These are phyloP conservation scores for Thecaphora thlaspeos DNA, from an alignment of 1,284 basidiomycete genomes.

Conservation along the genomic window DNA sequence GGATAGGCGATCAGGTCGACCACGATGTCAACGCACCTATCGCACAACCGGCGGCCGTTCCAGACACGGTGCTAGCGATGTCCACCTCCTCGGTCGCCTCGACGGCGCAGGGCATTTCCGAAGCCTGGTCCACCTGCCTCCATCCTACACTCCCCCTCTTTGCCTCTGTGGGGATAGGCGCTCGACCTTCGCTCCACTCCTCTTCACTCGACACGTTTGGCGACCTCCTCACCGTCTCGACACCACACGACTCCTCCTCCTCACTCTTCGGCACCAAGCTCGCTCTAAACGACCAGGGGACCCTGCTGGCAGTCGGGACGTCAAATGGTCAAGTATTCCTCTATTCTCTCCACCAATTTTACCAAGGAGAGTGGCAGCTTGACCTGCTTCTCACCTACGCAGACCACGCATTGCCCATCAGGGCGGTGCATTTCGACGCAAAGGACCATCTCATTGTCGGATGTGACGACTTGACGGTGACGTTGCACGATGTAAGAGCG, in stretches of 20 bases:
- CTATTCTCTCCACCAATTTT: neutral
- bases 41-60: neutral
- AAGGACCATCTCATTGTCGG: constrained; percentile 15
- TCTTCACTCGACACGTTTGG: constrained; percentile 4
- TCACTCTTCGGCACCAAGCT: constrained; percentile 19
- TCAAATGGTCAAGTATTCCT: constrained; percentile 19
- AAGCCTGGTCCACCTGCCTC: constrained; percentile 24
- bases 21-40: neutral
- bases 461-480: constrained; percentile 25
- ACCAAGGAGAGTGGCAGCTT: neutral
- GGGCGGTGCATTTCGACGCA: constrained; percentile 13
- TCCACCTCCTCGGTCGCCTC: neutral
- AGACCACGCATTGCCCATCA: constrained; percentile 26
- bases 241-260: constrained; percentile 1
- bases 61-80: neutral
- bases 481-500: constrained; percentile 18
- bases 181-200: constrained; percentile 12
- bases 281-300: constrained; percentile 10
- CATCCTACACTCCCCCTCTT: constrained; percentile 14
- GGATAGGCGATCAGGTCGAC: neutral
- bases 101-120: constrained; percentile 3
- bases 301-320: constrained; percentile 11
- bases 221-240: neutral
- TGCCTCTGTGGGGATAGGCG: constrained; percentile 19
- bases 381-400: constrained; percentile 6